Base-by-base conservation (phyloP, 495 filamentous ascomycete genomes). In the Neurospora sp. region DNA sequence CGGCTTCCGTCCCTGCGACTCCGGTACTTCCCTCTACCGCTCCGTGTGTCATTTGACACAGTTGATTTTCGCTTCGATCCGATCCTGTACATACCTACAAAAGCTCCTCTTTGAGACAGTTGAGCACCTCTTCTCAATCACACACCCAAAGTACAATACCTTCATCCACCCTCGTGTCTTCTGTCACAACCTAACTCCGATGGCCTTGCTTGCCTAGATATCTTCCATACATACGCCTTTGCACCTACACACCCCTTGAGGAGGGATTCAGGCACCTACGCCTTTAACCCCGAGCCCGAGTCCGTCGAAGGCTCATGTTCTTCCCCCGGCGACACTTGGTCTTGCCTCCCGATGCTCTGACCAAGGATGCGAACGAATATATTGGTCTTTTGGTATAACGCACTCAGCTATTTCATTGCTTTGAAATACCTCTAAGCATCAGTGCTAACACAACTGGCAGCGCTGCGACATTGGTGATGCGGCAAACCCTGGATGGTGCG, bases 291-390 rank as follows among this genome's bases (percentile, higher is more conserved):
- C 31, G 31, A 31, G 31, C 31, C 31, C 31, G 31, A 31, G 31
- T 31, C 31, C 31, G 31, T 31, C 31, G 31, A 31, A 31, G 31
- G 31, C 31, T 31, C 31, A 31, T 31, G 1, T 31, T 31, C 31
- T 31, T 31, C 31, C 31, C 31, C 31, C 31, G 2, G 31, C 31
- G 31, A 31, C 31, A 31, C 71, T 69, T 90, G 70, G 82, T 85
- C 6, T 80, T 91, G n/a, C 89, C 89, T 14, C 54, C 77, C n/a
- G 83, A 84, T 74, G 85, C 86, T n/a, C 78, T 86, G 23, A 83
- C 81, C 9, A 84, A 82, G 66, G 82, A 89, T 74, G 83, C 86
- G 1, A 83, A 78, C 46, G 89, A 90, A 75, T 91, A 89, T 73
- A 87, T 91, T 73, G 89, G 89, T 72, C 72, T 85, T 14, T 79